Conservation (phyloP, 176 grass and related monocot genomes). For the Oryza meridionalis region DNA sequence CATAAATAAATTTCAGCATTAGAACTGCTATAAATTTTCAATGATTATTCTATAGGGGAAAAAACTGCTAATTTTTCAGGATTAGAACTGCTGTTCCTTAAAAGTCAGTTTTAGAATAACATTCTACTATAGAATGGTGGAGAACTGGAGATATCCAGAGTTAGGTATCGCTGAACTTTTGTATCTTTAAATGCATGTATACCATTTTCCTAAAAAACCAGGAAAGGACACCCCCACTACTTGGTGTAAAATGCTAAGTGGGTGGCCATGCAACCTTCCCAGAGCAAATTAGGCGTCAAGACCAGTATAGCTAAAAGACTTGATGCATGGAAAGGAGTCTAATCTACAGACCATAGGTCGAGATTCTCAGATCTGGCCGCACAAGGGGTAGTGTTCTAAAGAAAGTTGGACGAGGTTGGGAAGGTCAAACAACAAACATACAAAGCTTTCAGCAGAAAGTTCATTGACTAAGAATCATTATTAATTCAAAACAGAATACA, state of each 20-base stretch:
- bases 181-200: constrained; percentile 1
- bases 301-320: background rate
- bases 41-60: background rate
- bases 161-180: background rate
- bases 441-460: constrained; percentile 7
- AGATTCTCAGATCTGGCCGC: background rate
- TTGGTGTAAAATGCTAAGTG: background rate
- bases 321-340: background rate
- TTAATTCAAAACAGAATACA: background rate
- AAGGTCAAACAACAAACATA: constrained; percentile 17
- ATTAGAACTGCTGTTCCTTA: background rate
- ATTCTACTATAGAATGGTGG: background rate
- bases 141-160: background rate
- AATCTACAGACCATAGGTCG: background rate
- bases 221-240: background rate
- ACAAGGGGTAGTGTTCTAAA: background rate
- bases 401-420: background rate
- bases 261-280: background rate
- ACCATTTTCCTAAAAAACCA: background rate
- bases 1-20: constrained; percentile 4
- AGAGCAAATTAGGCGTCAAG: background rate
- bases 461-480: background rate
- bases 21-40: background rate
- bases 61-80: background rate
- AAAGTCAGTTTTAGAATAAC: background rate